Evolutionary conservation across 2,329 filamentous ascomycete genomes (phyloP).

Genomic region (Epichloe scottii): DNA sequence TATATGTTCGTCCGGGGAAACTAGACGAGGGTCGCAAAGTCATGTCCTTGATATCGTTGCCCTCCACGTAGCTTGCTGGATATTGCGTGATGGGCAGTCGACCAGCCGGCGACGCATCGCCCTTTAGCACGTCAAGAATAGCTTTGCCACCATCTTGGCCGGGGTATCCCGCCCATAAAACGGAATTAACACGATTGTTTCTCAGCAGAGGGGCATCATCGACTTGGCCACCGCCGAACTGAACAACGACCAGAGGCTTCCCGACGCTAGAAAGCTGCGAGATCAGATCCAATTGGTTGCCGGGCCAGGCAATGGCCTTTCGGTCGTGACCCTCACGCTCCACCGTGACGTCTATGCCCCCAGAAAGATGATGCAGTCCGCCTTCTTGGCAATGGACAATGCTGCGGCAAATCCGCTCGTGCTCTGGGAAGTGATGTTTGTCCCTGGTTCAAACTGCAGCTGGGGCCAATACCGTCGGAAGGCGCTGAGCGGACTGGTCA

Average conservation of each 20-base stretch:
- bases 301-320: constrained; percentile 36
- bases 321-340: constrained; percentile 42
- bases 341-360: constrained; percentile 41
- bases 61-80: constrained; percentile 34
- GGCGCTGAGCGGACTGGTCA: constrained; percentile 7
- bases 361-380: constrained; percentile 39
- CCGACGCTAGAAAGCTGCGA: constrained; percentile 20
- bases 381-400: background rate
- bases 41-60: constrained; percentile 44
- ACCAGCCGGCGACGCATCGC: constrained; percentile 36
- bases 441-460: background rate
- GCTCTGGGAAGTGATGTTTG: background rate
- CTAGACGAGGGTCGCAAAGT: constrained; percentile 31
- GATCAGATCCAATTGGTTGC: constrained; percentile 38
- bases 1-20: constrained; percentile 44
- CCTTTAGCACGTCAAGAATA: constrained; percentile 40
- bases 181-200: constrained; percentile 33
- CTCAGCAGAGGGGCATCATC: constrained; percentile 37
- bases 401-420: background rate
- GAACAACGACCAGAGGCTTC: constrained; percentile 39
- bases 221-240: constrained; percentile 40
- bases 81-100: constrained; percentile 44
- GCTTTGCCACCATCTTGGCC: constrained; percentile 47
- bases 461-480: background rate
- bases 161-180: constrained; percentile 48